Conservation (phyloP, 208 protist genomes). For the Leptomonas seymouri region DNA sequence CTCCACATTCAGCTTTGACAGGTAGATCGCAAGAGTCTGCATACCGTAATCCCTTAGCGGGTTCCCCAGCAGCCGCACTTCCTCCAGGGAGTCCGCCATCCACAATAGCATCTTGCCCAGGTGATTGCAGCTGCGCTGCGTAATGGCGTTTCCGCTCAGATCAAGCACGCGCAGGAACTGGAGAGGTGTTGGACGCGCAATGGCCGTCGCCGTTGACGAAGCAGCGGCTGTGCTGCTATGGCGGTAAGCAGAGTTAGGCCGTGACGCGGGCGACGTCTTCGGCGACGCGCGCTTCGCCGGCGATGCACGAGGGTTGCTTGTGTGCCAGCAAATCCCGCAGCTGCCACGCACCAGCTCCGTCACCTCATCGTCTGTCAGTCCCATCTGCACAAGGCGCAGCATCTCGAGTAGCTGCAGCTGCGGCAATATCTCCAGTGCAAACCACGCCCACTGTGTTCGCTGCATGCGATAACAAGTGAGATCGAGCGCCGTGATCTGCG, state of each 20-base stretch:
- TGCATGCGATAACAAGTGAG: slow-evolving; percentile 50
- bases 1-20: slow-evolving; percentile 53
- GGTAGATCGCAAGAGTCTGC: slow-evolving; percentile 73
- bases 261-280: background rate
- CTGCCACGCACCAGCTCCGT: slow-evolving; percentile 50
- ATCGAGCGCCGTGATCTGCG: slow-evolving; percentile 48
- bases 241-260: background rate
- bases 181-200: slow-evolving; percentile 10
- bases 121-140: slow-evolving; percentile 57
- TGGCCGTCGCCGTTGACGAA: slow-evolving; percentile 1
- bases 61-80: slow-evolving; percentile 64
- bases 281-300: background rate
- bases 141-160: slow-evolving; percentile 68
- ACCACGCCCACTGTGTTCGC: slow-evolving; percentile 68
- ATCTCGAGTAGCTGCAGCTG: slow-evolving; percentile 47
- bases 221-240: background rate
- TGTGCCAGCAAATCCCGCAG: slow-evolving; percentile 10
- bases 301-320: background rate
- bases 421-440: slow-evolving; percentile 59
- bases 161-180: slow-evolving; percentile 63
- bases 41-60: slow-evolving; percentile 77
- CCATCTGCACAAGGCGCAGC: slow-evolving; percentile 56
- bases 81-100: slow-evolving; percentile 62
- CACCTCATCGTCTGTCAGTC: slow-evolving; percentile 56
- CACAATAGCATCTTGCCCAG: slow-evolving; percentile 72